Evolutionary conservation across 2,329 filamentous ascomycete genomes (phyloP).

Genomic region (Paramyrothecium roridum): DNA sequence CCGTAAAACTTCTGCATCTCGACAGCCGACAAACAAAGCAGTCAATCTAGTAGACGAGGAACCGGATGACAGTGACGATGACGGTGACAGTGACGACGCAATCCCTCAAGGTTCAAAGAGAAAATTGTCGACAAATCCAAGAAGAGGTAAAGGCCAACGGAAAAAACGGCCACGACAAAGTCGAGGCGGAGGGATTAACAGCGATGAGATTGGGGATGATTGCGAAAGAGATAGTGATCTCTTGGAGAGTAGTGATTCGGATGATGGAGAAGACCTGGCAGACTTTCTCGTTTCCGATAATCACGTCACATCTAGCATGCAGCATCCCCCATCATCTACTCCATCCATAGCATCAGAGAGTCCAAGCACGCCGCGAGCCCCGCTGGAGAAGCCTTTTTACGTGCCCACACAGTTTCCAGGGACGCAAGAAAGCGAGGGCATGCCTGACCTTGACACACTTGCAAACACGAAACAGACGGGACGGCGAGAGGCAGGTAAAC

Average conservation of each 20-base stretch:
- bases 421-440: constrained; percentile 38
- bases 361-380: constrained; percentile 11
- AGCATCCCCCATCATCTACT: constrained; percentile 24
- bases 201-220: constrained; percentile 49
- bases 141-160: constrained; percentile 11
- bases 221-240: constrained; percentile 47
- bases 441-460: constrained; percentile 30
- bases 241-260: constrained; percentile 42
- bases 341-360: constrained; percentile 15
- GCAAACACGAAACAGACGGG: constrained; percentile 10
- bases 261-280: constrained; percentile 46
- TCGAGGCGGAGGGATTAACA: constrained; percentile 29
- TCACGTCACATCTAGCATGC: constrained; percentile 31
- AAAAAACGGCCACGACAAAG: constrained; percentile 14
- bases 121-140: constrained; percentile 5
- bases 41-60: neutral
- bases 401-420: constrained; percentile 33
- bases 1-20: neutral
- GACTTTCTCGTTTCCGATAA: constrained; percentile 57
- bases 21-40: constrained; percentile 1
- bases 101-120: neutral
- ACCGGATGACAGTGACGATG: neutral
- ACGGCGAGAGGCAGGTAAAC: neutral
- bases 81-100: neutral
- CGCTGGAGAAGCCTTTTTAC: constrained; percentile 27